phyloP scores from a whole-genome alignment of 1,139 yeast species.

The Cylindricascospora bacillispora region DNA sequence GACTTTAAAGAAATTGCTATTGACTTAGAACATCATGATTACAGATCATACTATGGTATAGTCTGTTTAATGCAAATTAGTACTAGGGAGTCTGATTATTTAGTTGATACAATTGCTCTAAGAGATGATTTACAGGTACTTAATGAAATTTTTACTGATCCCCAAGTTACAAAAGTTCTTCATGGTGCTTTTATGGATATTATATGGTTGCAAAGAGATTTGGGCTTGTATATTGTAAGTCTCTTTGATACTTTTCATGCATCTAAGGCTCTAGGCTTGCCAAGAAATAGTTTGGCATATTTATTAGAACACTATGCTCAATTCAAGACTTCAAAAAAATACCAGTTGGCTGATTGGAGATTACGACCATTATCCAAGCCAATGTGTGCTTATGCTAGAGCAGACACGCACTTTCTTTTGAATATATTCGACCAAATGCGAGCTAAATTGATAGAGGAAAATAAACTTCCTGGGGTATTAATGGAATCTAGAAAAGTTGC shows the following conservation, averaged over 20 bases:
- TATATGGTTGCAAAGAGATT: slow-evolving; percentile 91
- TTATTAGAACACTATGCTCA: slow-evolving; percentile 68
- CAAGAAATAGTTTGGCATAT: slow-evolving; percentile 75
- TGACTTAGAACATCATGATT: slow-evolving; percentile 96
- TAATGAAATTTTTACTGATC: slow-evolving; percentile 71
- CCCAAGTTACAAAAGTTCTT: slow-evolving; percentile 68
- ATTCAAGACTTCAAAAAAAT: slow-evolving; percentile 84
- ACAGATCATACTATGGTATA: slow-evolving; percentile 77
- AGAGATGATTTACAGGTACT: slow-evolving; percentile 58
- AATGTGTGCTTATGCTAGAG: slow-evolving; percentile 79
- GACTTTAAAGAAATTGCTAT: slow-evolving; percentile 62
- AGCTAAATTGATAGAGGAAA: slow-evolving; percentile 42
- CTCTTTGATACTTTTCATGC: slow-evolving; percentile 92
- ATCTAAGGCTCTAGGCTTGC: slow-evolving; percentile 61
- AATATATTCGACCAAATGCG: slow-evolving; percentile 68
- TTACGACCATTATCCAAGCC: slow-evolving; percentile 68
- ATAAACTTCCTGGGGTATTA: slow-evolving; percentile 50
- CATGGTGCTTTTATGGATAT: slow-evolving; percentile 98
- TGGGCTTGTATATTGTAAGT: slow-evolving; percentile 82
- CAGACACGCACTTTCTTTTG: slow-evolving; percentile 86
- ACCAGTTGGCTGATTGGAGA: slow-evolving; percentile 97
- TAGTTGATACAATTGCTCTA: slow-evolving; percentile 65
- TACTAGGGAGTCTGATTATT: slow-evolving; percentile 65
- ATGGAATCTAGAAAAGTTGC: slow-evolving; percentile 75
- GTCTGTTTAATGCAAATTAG: slow-evolving; percentile 93